These are phyloP conservation scores for Picochlorum sp. DNA, from an alignment of 139 green algal species.

Conservation along the genomic window DNA sequence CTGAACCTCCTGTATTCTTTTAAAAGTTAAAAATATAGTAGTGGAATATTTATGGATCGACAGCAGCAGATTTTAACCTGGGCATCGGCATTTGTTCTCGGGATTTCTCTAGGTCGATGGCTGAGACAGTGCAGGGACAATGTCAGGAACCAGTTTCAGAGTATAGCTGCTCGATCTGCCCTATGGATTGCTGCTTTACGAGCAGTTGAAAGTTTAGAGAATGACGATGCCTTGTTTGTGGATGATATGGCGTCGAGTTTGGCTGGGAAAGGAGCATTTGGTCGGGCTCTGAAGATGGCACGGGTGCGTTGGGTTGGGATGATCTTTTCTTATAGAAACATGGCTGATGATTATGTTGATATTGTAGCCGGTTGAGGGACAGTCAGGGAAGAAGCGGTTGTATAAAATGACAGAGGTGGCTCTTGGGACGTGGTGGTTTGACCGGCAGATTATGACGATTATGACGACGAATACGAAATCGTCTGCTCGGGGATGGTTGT, in stretches of 20 bases:
- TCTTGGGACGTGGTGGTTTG: conserved; percentile 25
- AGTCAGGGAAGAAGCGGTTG: background rate
- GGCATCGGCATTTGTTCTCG: conserved; percentile 7
- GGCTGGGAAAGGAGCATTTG: background rate
- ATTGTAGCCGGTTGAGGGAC: background rate
- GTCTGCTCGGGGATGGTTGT: conserved; percentile 1
- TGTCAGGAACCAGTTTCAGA: background rate
- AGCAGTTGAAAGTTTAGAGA: conserved; percentile 13
- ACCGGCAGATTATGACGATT: conserved; percentile 9
- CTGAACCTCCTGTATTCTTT: too few species aligned
- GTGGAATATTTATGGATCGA: background rate
- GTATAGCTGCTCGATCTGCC: background rate
- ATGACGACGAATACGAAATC: conserved; percentile 6
- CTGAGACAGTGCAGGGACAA: conserved; percentile 1
- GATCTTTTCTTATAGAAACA: too few species aligned
- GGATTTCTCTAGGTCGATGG: conserved; percentile 9
- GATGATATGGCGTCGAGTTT: background rate
- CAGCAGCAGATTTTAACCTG: conserved; percentile 5
- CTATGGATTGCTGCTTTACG: conserved; percentile 5
- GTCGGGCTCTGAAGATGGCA: conserved; percentile 1
- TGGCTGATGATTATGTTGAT: background rate
- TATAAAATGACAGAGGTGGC: conserved; percentile 9
- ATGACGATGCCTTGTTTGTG: conserved; percentile 1
- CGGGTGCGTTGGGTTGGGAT: background rate
- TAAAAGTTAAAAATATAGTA: too few species aligned